Evolutionary conservation across 768 basidiomycete genomes (phyloP).

Genomic region (Mycena venus): DNA sequence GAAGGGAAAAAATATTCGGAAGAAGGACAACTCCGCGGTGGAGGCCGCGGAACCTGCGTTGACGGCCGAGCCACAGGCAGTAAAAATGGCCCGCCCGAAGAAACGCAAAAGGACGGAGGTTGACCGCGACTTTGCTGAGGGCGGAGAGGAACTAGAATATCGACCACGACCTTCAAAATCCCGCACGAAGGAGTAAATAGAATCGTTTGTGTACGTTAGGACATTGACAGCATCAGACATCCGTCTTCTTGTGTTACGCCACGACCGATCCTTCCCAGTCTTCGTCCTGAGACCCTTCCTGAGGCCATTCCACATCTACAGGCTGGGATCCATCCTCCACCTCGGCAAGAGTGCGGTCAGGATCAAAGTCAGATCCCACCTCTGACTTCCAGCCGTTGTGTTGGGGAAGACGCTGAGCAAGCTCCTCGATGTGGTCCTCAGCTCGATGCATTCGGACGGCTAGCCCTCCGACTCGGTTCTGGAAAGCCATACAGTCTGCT

Average conservation of each 20-base stretch:
- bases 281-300: too few relatives aligned
- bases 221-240: neutral
- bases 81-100: neutral
- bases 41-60: too few relatives aligned
- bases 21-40: too few relatives aligned
- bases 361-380: neutral
- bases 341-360: neutral
- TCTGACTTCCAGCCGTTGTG: neutral
- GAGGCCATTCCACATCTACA: neutral
- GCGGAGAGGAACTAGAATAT: neutral
- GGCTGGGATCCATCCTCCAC: neutral
- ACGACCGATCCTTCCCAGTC: too few relatives aligned
- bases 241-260: neutral
- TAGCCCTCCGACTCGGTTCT: neutral
- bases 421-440: neutral
- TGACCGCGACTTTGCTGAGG: neutral
- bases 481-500: neutral
- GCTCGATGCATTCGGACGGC: neutral
- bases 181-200: neutral
- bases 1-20: too few relatives aligned
- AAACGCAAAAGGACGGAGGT: too few relatives aligned
- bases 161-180: neutral
- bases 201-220: neutral
- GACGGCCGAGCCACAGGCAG: neutral
- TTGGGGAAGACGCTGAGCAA: neutral